phyloP scores from a whole-genome alignment of 768 basidiomycete genomes.

The Rhodosporidiobolus odoratus region DNA sequence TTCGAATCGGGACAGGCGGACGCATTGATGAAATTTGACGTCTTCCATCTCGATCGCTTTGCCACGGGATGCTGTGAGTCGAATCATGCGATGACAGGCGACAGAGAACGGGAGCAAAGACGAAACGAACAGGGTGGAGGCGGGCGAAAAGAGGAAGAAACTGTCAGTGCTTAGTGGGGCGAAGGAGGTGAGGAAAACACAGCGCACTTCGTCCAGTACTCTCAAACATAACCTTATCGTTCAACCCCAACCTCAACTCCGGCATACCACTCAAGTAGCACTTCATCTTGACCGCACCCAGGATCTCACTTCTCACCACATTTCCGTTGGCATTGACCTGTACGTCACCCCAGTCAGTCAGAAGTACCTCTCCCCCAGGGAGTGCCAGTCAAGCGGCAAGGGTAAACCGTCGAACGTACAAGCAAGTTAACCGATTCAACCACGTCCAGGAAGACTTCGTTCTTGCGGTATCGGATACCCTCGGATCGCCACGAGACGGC shows the following conservation, averaged over 20 bases:
- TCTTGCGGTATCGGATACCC: conserved; percentile 94
- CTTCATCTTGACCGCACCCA: conserved; percentile 99
- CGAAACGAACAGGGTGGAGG: background rate
- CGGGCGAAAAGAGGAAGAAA: background rate
- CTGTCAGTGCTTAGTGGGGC: background rate
- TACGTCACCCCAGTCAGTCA: background rate
- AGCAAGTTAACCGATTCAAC: conserved; percentile 95
- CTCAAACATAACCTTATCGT: conserved; percentile 99
- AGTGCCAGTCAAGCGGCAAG: background rate
- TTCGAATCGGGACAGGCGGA: conserved; percentile 91
- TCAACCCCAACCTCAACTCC: conserved; percentile 85
- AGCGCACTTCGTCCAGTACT: conserved; percentile 82
- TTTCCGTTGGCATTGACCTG: conserved; percentile 96
- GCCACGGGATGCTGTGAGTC: conserved; percentile 67
- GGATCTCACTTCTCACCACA: conserved; percentile 92
- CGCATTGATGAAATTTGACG: conserved; percentile 99
- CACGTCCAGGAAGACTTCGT: conserved; percentile 98
- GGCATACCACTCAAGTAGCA: conserved; percentile 99
- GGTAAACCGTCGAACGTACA: conserved; percentile 52
- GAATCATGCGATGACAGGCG: background rate
- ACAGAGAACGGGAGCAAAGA: too few species aligned
- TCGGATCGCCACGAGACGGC: conserved; percentile 98
- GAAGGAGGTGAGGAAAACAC: background rate
- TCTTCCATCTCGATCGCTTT: conserved; percentile 99
- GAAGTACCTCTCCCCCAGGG: background rate